Evolutionary conservation across 2,329 filamentous ascomycete genomes (phyloP).

Genomic region (Acarospora socialis): DNA sequence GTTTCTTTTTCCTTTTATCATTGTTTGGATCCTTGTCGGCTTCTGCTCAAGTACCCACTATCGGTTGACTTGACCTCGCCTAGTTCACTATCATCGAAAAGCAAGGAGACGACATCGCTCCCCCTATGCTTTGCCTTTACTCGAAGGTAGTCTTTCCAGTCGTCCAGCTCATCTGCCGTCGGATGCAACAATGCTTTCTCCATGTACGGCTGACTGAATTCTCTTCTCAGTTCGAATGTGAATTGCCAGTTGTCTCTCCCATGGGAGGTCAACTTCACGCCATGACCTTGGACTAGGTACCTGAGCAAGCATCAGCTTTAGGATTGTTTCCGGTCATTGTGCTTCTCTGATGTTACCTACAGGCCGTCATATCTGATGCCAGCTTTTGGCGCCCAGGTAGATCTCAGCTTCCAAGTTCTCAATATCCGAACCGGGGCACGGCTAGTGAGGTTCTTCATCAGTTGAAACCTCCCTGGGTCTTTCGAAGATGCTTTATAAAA

Average conservation of each 20-base stretch:
- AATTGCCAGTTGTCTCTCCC: constrained; percentile 1
- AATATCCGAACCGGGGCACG: constrained; percentile 8
- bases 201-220: constrained; percentile 3
- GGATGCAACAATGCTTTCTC: constrained; percentile 1
- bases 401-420: constrained; percentile 7
- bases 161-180: constrained; percentile 7
- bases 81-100: too few species aligned
- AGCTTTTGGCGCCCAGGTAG: constrained; percentile 7
- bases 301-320: neutral
- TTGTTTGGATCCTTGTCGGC: too few species aligned
- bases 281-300: constrained; percentile 5
- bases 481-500: too few species aligned
- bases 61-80: too few species aligned
- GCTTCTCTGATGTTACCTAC: constrained; percentile 8
- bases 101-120: constrained; percentile 1
- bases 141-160: constrained; percentile 9
- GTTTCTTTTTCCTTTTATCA: too few species aligned
- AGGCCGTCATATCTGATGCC: constrained; percentile 13
- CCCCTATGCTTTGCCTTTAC: constrained; percentile 4
- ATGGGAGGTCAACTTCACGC: constrained; percentile 1
- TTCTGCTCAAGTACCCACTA: too few species aligned
- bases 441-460: constrained; percentile 5
- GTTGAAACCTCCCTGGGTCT: constrained; percentile 1
- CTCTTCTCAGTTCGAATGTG: constrained; percentile 2
- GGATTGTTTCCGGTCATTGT: neutral